Conservation (phyloP, 225 moss, liverwort and hornwort genomes). For the Rhytidiadelphus loreus region DNA sequence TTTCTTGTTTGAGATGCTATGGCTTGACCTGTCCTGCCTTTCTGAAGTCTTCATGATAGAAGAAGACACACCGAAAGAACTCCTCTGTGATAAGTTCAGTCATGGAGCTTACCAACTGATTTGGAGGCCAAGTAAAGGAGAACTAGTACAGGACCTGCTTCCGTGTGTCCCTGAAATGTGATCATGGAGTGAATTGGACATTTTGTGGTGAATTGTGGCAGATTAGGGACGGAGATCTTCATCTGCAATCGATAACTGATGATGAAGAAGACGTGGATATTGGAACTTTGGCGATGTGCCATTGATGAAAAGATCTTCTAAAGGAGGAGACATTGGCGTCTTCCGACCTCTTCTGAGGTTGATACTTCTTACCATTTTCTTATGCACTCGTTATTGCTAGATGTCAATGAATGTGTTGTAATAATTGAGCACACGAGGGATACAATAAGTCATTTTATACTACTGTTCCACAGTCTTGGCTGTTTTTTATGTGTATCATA, state of each 20-base stretch:
- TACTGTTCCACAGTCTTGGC: no score
- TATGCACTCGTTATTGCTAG: background rate
- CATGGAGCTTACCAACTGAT: background rate
- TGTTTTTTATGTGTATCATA: background rate
- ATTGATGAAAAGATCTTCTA: slow-evolving; percentile 2
- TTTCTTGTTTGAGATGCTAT: background rate
- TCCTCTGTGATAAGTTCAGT: background rate
- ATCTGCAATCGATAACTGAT: background rate
- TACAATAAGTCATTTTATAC: background rate
- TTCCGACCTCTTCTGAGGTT: slow-evolving; percentile 8
- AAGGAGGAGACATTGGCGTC: background rate
- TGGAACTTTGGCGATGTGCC: background rate
- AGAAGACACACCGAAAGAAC: background rate
- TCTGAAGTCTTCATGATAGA: background rate
- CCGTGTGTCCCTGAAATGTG: background rate
- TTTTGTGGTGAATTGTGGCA: slow-evolving; percentile 3
- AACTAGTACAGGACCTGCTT: background rate
- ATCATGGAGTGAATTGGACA: slow-evolving; percentile 2
- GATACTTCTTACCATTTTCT: background rate
- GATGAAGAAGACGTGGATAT: background rate
- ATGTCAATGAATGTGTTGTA: background rate
- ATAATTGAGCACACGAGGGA: background rate
- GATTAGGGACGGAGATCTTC: background rate
- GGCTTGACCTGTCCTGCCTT: background rate
- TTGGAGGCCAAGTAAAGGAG: background rate